A percentile compares a stretch with the other conserved stretches of the same genome.
Conservation (phyloP, 345 rosid genomes). For the Carallia brachiata region DNA sequence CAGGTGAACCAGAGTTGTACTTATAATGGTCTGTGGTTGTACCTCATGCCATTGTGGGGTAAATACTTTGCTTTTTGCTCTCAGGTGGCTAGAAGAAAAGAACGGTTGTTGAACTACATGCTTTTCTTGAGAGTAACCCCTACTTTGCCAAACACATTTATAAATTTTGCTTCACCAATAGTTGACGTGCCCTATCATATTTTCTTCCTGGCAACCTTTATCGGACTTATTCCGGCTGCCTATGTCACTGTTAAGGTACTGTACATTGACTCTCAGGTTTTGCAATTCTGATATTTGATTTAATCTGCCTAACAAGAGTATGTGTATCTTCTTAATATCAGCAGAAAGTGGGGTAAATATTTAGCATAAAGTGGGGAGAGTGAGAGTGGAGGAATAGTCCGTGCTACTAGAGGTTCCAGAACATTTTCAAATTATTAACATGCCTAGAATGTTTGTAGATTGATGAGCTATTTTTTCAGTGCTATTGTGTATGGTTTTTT, state of each 20-base stretch:
- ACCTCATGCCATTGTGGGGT: conserved; percentile 5
- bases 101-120: conserved; percentile 75
- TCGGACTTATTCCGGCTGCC: conserved; percentile 90
- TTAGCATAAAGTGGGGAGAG: not conserved
- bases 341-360: not conserved
- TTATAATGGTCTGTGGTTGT: not conserved
- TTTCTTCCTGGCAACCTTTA: conserved; percentile 72
- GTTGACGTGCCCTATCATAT: conserved; percentile 88
- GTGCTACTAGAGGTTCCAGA: too few relatives aligned
- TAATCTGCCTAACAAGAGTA: not conserved
- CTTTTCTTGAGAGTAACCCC: conserved; percentile 89
- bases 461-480: too few relatives aligned
- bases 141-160: conserved; percentile 85
- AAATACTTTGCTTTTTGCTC: conserved; percentile 14
- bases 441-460: too few relatives aligned
- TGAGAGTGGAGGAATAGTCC: too few relatives aligned
- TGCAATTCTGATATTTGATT: not conserved
- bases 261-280: not conserved
- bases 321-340: not conserved
- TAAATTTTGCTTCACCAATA: conserved; percentile 89
- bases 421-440: too few relatives aligned
- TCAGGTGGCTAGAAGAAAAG: conserved; percentile 79
- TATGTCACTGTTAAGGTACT: conserved; percentile 85
- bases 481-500: too few relatives aligned
- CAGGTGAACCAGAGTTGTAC: conserved; percentile 51